These are phyloP conservation scores for Periconia sp. DNA, from an alignment of 2,329 filamentous ascomycete species.

Conservation along the genomic window DNA sequence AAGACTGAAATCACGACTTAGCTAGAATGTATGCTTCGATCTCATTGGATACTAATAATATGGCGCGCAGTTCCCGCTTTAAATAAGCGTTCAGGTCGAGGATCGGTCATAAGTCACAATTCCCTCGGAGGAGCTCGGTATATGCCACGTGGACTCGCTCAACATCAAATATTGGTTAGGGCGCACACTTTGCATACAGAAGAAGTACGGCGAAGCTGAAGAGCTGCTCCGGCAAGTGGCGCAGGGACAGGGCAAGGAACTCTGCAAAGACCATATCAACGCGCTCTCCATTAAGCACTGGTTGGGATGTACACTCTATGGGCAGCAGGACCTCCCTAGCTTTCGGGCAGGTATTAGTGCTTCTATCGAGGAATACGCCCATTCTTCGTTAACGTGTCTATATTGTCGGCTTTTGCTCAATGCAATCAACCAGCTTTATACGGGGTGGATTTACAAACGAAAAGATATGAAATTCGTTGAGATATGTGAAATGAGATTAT, in stretches of 20 bases:
- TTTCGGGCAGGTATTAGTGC: neutral
- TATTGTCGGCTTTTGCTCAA: neutral
- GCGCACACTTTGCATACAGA: neutral
- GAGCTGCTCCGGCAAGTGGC: neutral
- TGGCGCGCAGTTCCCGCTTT: too few relatives aligned
- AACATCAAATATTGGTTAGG: constrained; percentile 5
- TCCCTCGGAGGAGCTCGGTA: constrained; percentile 1
- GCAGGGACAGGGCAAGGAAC: constrained; percentile 1
- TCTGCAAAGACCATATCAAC: neutral
- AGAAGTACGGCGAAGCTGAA: constrained; percentile 1
- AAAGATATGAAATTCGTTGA: too few relatives aligned
- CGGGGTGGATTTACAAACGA: too few relatives aligned
- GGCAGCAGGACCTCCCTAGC: constrained; percentile 1
- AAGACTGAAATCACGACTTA: too few relatives aligned
- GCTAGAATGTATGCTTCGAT: too few relatives aligned
- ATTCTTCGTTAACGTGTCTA: neutral
- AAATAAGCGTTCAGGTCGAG: too few relatives aligned
- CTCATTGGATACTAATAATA: too few relatives aligned
- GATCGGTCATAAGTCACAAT: too few relatives aligned
- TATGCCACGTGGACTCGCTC: neutral
- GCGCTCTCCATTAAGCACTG: constrained; percentile 1
- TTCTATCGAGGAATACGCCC: neutral
- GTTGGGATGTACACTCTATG: constrained; percentile 4
- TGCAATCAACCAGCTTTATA: neutral
- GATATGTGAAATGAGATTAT: too few relatives aligned